Evolutionary conservation across 1,284 basidiomycete genomes (phyloP), one percentile per base, ranked within the genome.

Genomic region (Ustilago cynodontis): DNA sequence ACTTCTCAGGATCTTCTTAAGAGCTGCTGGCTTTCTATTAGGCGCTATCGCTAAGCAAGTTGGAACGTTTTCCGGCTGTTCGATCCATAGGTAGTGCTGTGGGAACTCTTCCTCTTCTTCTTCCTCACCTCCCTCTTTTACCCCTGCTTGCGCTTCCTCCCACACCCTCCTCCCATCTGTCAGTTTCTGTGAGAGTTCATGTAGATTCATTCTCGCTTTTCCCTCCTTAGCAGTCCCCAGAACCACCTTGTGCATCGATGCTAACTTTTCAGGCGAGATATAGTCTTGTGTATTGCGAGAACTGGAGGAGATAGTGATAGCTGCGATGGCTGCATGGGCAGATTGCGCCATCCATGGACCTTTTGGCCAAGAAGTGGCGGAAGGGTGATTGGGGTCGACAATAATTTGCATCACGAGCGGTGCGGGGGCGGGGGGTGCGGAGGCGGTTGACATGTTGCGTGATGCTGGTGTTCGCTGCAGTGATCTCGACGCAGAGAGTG

Each of bases 271-370:
- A 1, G 68, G 16, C 2, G 77, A 35, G 41, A 80, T 37, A 57
- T 82, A 82, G n/a, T 62, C 63, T 14, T 59, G 66, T 4, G 82
- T 82, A 26, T 49, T 37, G 3, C 29, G 39, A 0, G 71, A 69
- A 35, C 28, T 26, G 60, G 35, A 26, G 11, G 71, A 74, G 45
- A 56, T 58, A 31, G 74, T 67, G 50, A 71, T 71, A 45, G 67
- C 75, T 3, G 89, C 89, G 4, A 88, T 87, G 9, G 89, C 87
- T 1, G 89, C 89, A 72, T 90, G 89, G 0, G 90, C 89, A 0
- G 87, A 87, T 73, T 90, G 89, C 0, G 89, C 88, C 88, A 90
- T 89, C 63, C 90, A 86, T 3, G 89, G 89, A 2, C 90, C 89
- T n/a, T 88, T 84, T 4, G 88, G 87, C 90, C 90, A 90, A 18